Conservation (phyloP, 805 yeast species). For the Dipodascus geniculatus region DNA sequence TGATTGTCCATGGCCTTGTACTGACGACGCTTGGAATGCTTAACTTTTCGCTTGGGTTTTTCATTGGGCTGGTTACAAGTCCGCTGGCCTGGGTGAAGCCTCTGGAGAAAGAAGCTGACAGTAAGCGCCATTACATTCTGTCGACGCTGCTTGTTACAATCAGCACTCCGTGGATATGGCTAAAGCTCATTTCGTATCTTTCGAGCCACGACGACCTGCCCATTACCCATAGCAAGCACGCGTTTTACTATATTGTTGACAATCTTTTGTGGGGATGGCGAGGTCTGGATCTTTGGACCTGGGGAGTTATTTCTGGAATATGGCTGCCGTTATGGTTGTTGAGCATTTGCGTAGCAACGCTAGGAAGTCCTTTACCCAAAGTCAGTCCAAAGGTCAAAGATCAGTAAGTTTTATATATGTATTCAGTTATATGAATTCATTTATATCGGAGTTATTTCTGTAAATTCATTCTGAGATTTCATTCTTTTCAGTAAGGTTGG, state of each 20-base stretch:
- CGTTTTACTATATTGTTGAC: conserved; percentile 32
- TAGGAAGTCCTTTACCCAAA: background rate
- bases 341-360: conserved; percentile 9
- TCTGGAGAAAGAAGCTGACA: conserved; percentile 11
- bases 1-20: conserved; percentile 53
- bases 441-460: too few species aligned
- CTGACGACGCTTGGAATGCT: conserved; percentile 66
- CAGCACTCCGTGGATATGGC: conserved; percentile 40
- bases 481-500: too few species aligned
- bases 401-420: conserved; percentile 1
- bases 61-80: conserved; percentile 56
- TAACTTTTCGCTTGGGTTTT: conserved; percentile 71
- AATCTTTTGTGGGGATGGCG: conserved; percentile 54
- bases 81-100: conserved; percentile 59
- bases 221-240: conserved; percentile 18
- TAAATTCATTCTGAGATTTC: too few species aligned
- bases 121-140: conserved; percentile 5
- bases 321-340: conserved; percentile 79
- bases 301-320: conserved; percentile 59
- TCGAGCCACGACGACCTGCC: background rate
- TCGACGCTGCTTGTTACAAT: conserved; percentile 24
- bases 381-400: conserved; percentile 3
- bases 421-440: too few species aligned
- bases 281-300: conserved; percentile 72
- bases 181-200: conserved; percentile 21